Base-by-base conservation (phyloP, 768 basidiomycete genomes). In the Xanthoconium purpureum region DNA sequence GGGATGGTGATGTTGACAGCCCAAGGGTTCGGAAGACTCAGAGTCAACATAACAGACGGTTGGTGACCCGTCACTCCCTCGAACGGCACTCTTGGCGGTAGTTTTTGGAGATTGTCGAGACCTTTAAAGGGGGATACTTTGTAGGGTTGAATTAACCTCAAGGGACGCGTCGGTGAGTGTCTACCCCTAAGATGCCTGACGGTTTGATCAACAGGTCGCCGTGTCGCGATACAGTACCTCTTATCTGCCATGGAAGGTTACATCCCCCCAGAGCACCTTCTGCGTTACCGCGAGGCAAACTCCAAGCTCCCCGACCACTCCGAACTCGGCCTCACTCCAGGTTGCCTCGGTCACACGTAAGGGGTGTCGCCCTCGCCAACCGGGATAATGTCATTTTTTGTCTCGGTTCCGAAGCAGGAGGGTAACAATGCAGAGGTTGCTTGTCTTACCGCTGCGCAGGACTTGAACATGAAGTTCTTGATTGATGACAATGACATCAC, bases 401-500 rank as follows among this genome's bases (percentile, higher is more conserved):
- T 67, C 80, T 94, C 20, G 92, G 92, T 4, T 94, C 92, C 0
- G 92, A 94, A 94, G 68, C 92, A 94, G 70, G 92, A 94, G 69
- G 92, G 92, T 15, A 88, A 94, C 67, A 91, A 94, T 63, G 91
- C 92, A 2, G 92, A 94, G 68, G 92, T 92, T 15, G 92, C 92
- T 14, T 80, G 91, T 17, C 78, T 94, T 33, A 91, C 92, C 17
- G 92, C 92, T 40, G 91, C 92, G 3, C 85, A 93, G 67, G 72
- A 77, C 42, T 77, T 94, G 63, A 91, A 93, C 68, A 82, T 94
- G 71, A 94, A 94, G 73, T 76, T 94, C 54, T 72, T 94, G 69
- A 86, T 94, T 60, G 92, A 94, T 63, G 90, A 93, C 73, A 94
- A 94, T 73, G 87, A 94, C 68, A 91, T 94, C 61, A 94, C 91